Percentiles rank a stretch among this genome's conserved stretches.
phyloP scores from a whole-genome alignment of 768 basidiomycete species.

The Kwoniella pini region DNA sequence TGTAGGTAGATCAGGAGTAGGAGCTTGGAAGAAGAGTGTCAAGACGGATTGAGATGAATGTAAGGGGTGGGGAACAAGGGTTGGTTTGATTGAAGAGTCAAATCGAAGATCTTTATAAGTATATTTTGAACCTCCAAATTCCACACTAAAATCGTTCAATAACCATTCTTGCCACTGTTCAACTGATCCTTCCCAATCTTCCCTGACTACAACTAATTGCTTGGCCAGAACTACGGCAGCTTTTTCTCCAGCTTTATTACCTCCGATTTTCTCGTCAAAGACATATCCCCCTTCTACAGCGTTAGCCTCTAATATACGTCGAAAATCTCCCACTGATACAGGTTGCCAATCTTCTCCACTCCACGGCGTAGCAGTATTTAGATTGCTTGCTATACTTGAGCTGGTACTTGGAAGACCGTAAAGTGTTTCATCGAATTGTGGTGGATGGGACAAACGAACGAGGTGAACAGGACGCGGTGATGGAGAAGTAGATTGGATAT shows the following conservation, averaged over 20 bases:
- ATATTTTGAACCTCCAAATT: slow-evolving; percentile 32
- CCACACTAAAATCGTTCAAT: slow-evolving; percentile 37
- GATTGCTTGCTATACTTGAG: slow-evolving; percentile 10
- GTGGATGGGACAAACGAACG: slow-evolving; percentile 34
- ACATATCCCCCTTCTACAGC: slow-evolving; percentile 47
- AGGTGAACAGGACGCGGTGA: slow-evolving; percentile 39
- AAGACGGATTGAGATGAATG: slow-evolving; percentile 41
- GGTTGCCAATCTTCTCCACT: slow-evolving; percentile 36
- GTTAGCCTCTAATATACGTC: slow-evolving; percentile 60
- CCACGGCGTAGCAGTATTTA: slow-evolving; percentile 15
- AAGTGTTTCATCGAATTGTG: slow-evolving; percentile 19
- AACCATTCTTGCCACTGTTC: slow-evolving; percentile 47
- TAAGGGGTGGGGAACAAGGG: slow-evolving; percentile 35
- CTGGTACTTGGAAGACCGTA: slow-evolving; percentile 19
- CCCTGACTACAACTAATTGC: slow-evolving; percentile 62
- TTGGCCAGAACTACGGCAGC: slow-evolving; percentile 64
- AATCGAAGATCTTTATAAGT: slow-evolving; percentile 49
- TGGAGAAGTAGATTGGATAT: slow-evolving; percentile 33
- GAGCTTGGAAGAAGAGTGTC: slow-evolving; percentile 44
- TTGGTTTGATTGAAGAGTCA: slow-evolving; percentile 36
- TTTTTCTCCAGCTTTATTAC: slow-evolving; percentile 33
- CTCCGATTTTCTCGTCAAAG: slow-evolving; percentile 58
- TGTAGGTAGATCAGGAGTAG: slow-evolving; percentile 41
- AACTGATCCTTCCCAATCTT: slow-evolving; percentile 26
- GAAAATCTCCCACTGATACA: slow-evolving; percentile 61